phyloP scores from a whole-genome alignment of 257 asterid genomes.

The Orobanche coerulescens region DNA sequence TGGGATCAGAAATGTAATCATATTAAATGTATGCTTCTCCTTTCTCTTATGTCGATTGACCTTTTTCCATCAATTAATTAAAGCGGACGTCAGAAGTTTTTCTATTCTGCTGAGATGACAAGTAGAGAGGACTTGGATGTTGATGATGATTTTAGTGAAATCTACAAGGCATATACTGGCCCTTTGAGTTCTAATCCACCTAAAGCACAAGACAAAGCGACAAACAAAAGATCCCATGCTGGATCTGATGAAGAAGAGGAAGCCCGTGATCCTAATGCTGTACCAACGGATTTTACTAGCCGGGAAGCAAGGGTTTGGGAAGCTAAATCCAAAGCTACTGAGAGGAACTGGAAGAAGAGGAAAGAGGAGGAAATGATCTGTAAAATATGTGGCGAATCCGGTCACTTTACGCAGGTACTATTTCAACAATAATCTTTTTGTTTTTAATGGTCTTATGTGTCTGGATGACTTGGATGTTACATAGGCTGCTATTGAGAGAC shows the following conservation, averaged over 20 bases:
- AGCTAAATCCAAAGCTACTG: slow-evolving; percentile 98
- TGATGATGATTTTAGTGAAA: slow-evolving; percentile 86
- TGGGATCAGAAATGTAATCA: not conserved
- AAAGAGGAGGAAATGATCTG: slow-evolving; percentile 98
- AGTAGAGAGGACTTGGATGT: slow-evolving; percentile 56
- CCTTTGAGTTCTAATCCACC: slow-evolving; percentile 49
- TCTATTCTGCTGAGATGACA: slow-evolving; percentile 42
- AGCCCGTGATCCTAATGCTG: slow-evolving; percentile 83
- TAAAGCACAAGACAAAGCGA: slow-evolving; percentile 40
- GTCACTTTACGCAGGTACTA: slow-evolving; percentile 92
- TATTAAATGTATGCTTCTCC: not conserved
- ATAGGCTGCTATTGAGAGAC: not conserved
- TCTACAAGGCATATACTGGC: slow-evolving; percentile 92
- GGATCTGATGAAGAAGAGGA: slow-evolving; percentile 89
- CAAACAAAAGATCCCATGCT: slow-evolving; percentile 59
- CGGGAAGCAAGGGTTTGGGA: slow-evolving; percentile 99
- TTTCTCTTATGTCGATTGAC: not conserved
- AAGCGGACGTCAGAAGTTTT: slow-evolving; percentile 23
- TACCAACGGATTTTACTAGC: slow-evolving; percentile 98
- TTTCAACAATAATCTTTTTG: slow-evolving; percentile 2
- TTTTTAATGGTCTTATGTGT: not conserved
- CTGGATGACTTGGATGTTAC: not conserved
- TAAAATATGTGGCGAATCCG: slow-evolving; percentile 95
- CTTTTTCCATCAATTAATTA: not conserved
- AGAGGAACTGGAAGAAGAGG: slow-evolving; percentile 96